These are phyloP conservation scores for Tolypocladium pustulatum DNA, from an alignment of 2,329 filamentous ascomycete genomes.

Conservation along the genomic window DNA sequence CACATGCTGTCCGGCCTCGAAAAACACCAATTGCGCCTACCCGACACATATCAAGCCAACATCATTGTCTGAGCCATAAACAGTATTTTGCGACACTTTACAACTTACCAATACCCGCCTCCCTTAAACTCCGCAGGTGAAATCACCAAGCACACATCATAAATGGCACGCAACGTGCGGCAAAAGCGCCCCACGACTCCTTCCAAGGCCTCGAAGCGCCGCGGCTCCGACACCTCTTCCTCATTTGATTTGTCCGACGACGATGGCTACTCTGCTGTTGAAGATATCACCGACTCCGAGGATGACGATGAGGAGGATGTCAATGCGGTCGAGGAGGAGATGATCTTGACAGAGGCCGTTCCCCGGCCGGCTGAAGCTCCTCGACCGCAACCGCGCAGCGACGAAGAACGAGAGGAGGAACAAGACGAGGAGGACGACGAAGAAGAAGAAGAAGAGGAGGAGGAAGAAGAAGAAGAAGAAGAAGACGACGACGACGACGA, in stretches of 20 bases:
- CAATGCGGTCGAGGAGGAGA: slow-evolving; percentile 66
- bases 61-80: too few relatives aligned
- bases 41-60: not conserved
- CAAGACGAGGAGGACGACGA: slow-evolving; percentile 25
- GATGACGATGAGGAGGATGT: slow-evolving; percentile 73
- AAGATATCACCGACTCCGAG: slow-evolving; percentile 67
- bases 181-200: slow-evolving; percentile 33
- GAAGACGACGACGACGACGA: slow-evolving; percentile 28
- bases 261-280: slow-evolving; percentile 66
- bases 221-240: slow-evolving; percentile 41
- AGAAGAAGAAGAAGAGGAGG: slow-evolving; percentile 23
- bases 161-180: slow-evolving; percentile 44
- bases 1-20: not conserved
- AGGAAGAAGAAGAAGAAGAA: slow-evolving; percentile 25
- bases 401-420: slow-evolving; percentile 14
- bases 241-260: slow-evolving; percentile 54
- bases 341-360: slow-evolving; percentile 46
- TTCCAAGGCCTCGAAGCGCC: slow-evolving; percentile 34
- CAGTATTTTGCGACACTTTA: too few relatives aligned
- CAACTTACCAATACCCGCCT: too few relatives aligned
- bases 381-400: slow-evolving; percentile 31
- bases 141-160: not conserved
- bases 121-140: not conserved
- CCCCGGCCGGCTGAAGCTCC: slow-evolving; percentile 32
- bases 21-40: not conserved